These are phyloP conservation scores for Mallotus repandus DNA, from an alignment of 441 rosid genomes.

Conservation along the genomic window DNA sequence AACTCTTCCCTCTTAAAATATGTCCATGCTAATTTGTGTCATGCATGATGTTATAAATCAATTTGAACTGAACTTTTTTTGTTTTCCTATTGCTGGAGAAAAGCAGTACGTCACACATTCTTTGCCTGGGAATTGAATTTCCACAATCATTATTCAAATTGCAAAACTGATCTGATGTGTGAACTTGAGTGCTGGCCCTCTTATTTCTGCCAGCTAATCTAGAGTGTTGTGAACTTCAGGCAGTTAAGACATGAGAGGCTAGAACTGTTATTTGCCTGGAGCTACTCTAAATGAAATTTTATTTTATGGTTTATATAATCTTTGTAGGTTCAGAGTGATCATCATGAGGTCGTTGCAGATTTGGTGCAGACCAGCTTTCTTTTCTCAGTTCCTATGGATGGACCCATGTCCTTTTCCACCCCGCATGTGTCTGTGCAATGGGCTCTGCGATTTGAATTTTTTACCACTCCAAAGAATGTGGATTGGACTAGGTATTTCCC, in stretches of 20 bases:
- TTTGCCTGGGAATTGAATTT: not conserved
- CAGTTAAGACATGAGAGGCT: not conserved
- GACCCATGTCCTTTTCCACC: slow-evolving; percentile 95
- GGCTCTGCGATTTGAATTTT: slow-evolving; percentile 90
- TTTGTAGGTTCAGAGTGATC: slow-evolving; percentile 86
- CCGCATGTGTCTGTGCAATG: slow-evolving; percentile 79
- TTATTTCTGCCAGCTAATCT: not conserved
- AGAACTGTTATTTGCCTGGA: slow-evolving; percentile 1
- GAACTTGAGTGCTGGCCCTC: not conserved
- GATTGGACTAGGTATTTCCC: slow-evolving; percentile 72
- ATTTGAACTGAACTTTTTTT: not conserved
- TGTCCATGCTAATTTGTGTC: not conserved
- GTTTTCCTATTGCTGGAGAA: not conserved
- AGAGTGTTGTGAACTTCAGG: slow-evolving; percentile 11
- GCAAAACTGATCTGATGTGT: not conserved
- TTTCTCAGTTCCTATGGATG: slow-evolving; percentile 89
- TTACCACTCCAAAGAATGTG: slow-evolving; percentile 76
- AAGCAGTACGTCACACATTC: not conserved
- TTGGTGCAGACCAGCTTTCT: slow-evolving; percentile 93
- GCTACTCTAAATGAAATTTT: slow-evolving; percentile 1
- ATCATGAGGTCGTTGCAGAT: slow-evolving; percentile 92
- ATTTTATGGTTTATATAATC: slow-evolving; percentile 9
- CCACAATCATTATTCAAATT: not conserved
- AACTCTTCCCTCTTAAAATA: not conserved
- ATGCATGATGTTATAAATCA: not conserved